Percentiles rank a stretch among this genome's conserved stretches.
Conservation (phyloP, 495 filamentous ascomycete species). For the Lophium mytilinum region DNA sequence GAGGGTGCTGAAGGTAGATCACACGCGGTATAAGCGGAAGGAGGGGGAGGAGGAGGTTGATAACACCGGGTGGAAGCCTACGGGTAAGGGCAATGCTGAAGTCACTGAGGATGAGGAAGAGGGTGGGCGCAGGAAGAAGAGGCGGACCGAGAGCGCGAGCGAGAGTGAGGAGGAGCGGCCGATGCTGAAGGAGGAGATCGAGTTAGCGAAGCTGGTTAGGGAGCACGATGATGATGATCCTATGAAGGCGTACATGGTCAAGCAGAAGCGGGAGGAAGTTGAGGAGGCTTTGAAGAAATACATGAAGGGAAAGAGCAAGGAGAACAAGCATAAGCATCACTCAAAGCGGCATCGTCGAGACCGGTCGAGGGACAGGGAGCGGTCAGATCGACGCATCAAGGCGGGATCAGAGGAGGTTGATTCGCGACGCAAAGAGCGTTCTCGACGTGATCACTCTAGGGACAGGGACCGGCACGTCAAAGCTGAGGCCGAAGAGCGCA, state of each 20-base stretch:
- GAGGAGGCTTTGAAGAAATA: constrained; percentile 55
- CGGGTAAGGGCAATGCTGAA: constrained; percentile 5
- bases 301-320: constrained; percentile 37
- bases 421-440: too few species aligned
- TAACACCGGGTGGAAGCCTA: constrained; percentile 10
- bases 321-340: constrained; percentile 38
- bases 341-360: constrained; percentile 40
- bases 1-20: constrained; percentile 77
- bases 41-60: constrained; percentile 77
- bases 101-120: constrained; percentile 21
- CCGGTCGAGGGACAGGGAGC: background rate
- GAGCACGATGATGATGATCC: constrained; percentile 93
- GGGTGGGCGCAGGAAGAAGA: constrained; percentile 31
- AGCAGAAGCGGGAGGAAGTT: constrained; percentile 85
- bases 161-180: constrained; percentile 35
- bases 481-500: too few species aligned
- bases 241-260: constrained; percentile 84
- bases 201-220: constrained; percentile 63
- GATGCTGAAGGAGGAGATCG: constrained; percentile 61
- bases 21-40: constrained; percentile 78
- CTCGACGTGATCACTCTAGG: too few species aligned
- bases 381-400: background rate
- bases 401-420: background rate
- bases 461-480: too few species aligned
- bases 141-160: constrained; percentile 31